Conservation (phyloP, 2,329 filamentous ascomycete species). For the Colletotrichum sp. region DNA sequence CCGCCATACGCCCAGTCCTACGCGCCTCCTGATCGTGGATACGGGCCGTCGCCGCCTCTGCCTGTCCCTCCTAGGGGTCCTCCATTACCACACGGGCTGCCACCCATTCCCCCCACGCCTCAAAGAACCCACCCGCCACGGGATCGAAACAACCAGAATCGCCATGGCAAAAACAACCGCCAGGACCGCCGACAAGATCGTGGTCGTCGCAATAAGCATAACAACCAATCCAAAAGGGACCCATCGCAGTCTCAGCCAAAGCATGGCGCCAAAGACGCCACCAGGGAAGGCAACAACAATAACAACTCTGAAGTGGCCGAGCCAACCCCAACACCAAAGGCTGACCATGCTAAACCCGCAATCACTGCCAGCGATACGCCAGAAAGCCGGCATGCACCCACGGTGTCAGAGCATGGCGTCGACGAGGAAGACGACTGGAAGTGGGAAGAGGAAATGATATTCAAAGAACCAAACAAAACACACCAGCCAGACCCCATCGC, state of each 20-base stretch:
- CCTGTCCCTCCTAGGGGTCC: background rate
- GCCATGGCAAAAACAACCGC: conserved; percentile 32
- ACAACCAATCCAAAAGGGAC: conserved; percentile 22
- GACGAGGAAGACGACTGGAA: conserved; percentile 37
- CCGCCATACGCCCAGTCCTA: background rate
- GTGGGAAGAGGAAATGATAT: conserved; percentile 43
- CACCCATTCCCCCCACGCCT: conserved; percentile 1
- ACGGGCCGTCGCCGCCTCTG: background rate
- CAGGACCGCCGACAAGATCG: conserved; percentile 26
- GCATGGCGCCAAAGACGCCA: background rate
- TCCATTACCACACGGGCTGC: background rate
- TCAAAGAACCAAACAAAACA: conserved; percentile 35
- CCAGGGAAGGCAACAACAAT: background rate
- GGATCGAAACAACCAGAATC: conserved; percentile 35
- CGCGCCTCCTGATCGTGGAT: background rate
- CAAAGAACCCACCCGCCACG: conserved; percentile 31
- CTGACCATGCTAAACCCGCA: background rate
- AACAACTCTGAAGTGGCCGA: background rate
- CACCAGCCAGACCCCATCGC: conserved; percentile 52
- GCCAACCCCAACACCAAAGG: background rate
- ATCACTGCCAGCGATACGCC: background rate
- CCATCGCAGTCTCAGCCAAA: background rate
- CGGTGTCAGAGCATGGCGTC: background rate
- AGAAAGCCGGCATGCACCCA: background rate
- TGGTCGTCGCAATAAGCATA: conserved; percentile 28